Percentiles rank a stretch among this genome's conserved stretches.
Conservation (phyloP, 768 basidiomycete species). For the Sporobolomyces phaffii region DNA sequence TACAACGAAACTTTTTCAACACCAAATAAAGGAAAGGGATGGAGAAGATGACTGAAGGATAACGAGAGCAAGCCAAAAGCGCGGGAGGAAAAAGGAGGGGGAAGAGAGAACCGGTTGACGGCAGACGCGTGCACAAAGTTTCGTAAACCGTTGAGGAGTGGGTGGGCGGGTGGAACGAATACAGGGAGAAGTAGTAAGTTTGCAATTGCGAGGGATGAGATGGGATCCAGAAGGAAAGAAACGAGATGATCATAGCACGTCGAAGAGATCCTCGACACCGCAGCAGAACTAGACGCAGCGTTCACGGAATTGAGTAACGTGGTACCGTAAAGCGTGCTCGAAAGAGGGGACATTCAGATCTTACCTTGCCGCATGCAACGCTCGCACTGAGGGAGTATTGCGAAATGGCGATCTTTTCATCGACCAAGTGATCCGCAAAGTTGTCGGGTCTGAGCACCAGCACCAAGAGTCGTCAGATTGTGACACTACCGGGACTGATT, state of each 20-base stretch:
- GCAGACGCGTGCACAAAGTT: background rate
- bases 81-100: background rate
- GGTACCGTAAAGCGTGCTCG: background rate
- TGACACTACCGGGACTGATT: too few species aligned
- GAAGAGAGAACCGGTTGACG: background rate
- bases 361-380: conserved; percentile 93
- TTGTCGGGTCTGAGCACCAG: conserved; percentile 75
- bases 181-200: background rate
- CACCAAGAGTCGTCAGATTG: too few species aligned
- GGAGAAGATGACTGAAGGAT: background rate
- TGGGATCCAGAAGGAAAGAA: background rate
- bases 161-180: background rate
- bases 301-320: conserved; percentile 5
- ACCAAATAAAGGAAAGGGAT: background rate
- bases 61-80: background rate
- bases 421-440: conserved; percentile 90
- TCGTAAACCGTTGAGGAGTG: background rate
- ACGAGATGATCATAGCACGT: conserved; percentile 21
- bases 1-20: conserved; percentile 10
- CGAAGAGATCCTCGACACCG: conserved; percentile 66
- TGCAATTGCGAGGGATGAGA: background rate
- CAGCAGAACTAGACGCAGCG: conserved; percentile 66
- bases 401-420: conserved; percentile 94
- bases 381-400: conserved; percentile 64
- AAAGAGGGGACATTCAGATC: conserved; percentile 28